A percentile compares a stretch with the other conserved stretches of the same genome.
These are phyloP conservation scores for Takakia lepidozioides DNA, from an alignment of 225 moss, liverwort and hornwort genomes.

Conservation along the genomic window DNA sequence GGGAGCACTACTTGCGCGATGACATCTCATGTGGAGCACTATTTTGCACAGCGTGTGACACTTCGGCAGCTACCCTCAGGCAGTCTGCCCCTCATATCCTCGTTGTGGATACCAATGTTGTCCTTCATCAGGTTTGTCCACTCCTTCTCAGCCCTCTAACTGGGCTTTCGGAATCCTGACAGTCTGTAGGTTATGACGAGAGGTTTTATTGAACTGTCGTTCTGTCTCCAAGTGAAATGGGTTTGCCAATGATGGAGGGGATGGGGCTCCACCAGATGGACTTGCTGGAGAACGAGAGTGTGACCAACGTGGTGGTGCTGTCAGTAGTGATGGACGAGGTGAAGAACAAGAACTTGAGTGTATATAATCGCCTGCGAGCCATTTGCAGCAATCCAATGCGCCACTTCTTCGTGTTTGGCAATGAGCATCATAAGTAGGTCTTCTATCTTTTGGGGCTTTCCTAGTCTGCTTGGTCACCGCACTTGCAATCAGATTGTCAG, in stretches of 20 bases:
- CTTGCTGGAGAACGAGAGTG: conserved; percentile 76
- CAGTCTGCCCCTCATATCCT: conserved; percentile 47
- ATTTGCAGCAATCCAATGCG: conserved; percentile 74
- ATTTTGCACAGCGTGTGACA: conserved; percentile 76
- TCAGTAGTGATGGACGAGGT: conserved; percentile 91
- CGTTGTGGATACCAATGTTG: conserved; percentile 92
- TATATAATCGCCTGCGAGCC: conserved; percentile 81
- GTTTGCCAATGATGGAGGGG: background rate
- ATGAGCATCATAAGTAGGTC: conserved; percentile 85
- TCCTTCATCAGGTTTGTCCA: conserved; percentile 97
- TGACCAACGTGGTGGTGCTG: conserved; percentile 82
- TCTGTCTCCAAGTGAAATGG: background rate
- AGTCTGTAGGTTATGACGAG: too few species aligned
- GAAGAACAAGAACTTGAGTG: conserved; percentile 82
- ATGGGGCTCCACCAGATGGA: conserved; percentile 55
- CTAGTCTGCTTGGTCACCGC: background rate
- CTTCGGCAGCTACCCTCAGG: conserved; percentile 57
- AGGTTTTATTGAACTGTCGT: too few species aligned
- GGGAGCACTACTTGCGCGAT: conserved; percentile 92
- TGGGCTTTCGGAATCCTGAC: too few species aligned
- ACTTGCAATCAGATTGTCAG: background rate
- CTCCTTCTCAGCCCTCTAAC: too few species aligned
- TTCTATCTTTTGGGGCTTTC: background rate
- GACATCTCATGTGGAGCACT: conserved; percentile 83
- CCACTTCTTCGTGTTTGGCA: conserved; percentile 84